Conservation (phyloP, 1,284 basidiomycete species). For the Grifola frondosa region DNA sequence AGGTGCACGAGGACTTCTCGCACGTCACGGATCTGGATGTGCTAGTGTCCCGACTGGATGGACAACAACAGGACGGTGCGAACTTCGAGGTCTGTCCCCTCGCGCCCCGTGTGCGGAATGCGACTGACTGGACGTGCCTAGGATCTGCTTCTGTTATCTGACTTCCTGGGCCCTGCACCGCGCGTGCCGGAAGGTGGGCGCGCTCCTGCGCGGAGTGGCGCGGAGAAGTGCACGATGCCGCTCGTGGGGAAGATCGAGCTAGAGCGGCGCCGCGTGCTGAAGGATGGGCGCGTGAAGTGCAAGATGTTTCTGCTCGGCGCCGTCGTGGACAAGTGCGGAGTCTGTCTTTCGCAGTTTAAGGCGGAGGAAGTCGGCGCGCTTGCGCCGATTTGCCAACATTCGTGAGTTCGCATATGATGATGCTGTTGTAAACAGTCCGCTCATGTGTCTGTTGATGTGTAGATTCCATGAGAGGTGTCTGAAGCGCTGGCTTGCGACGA, state of each 20-base stretch:
- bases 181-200: conserved; percentile 5
- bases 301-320: conserved; percentile 75
- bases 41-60: conserved; percentile 51
- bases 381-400: conserved; percentile 69
- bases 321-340: conserved; percentile 75
- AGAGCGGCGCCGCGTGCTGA: conserved; percentile 61
- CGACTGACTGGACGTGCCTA: conserved; percentile 24
- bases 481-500: conserved; percentile 50
- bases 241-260: conserved; percentile 64
- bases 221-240: conserved; percentile 29
- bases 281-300: conserved; percentile 74
- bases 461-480: conserved; percentile 61
- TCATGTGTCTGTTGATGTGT: conserved; percentile 1
- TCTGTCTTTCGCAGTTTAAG: conserved; percentile 79
- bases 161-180: conserved; percentile 58
- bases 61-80: conserved; percentile 40
- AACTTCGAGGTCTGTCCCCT: conserved; percentile 57
- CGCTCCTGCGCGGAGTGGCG: too few species aligned
- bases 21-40: conserved; percentile 64
- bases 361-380: conserved; percentile 56
- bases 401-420: conserved; percentile 37
- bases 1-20: conserved; percentile 24
- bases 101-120: conserved; percentile 1
- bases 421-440: neutral
- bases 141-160: conserved; percentile 59